phyloP scores from a whole-genome alignment of 1,284 basidiomycete genomes.

The Salmacisia buchloeana region DNA sequence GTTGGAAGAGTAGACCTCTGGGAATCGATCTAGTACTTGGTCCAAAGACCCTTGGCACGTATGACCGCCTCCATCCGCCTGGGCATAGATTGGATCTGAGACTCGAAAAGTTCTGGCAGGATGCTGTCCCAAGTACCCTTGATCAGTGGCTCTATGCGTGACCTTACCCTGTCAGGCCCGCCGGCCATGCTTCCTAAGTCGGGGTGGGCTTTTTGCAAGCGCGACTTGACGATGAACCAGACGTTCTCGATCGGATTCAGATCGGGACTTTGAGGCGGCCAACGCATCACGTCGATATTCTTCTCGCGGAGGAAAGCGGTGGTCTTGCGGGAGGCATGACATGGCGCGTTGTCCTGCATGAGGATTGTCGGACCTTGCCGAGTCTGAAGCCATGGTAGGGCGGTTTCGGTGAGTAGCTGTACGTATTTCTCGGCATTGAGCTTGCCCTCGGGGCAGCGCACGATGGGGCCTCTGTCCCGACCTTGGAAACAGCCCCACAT shows the following conservation, averaged over 20 bases:
- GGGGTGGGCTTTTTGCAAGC: background rate
- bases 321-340: background rate
- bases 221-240: background rate
- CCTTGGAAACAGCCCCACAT: background rate
- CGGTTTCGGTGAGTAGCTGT: background rate
- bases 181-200: background rate
- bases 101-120: background rate
- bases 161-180: background rate
- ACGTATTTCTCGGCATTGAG: background rate
- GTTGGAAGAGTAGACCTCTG: no score
- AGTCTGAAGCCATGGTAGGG: background rate
- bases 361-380: background rate
- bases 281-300: background rate
- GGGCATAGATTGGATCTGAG: background rate
- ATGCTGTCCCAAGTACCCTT: background rate
- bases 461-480: background rate
- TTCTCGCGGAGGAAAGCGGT: background rate
- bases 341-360: background rate
- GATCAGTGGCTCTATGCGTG: background rate
- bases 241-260: conserved; percentile 2
- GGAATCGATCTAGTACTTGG: background rate
- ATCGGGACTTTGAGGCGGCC: background rate
- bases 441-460: background rate
- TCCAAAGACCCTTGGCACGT: background rate
- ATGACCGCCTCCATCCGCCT: background rate